Evolutionary conservation across 768 basidiomycete genomes (phyloP), one percentile per base, ranked within the genome.

Genomic region (Russula compacta): DNA sequence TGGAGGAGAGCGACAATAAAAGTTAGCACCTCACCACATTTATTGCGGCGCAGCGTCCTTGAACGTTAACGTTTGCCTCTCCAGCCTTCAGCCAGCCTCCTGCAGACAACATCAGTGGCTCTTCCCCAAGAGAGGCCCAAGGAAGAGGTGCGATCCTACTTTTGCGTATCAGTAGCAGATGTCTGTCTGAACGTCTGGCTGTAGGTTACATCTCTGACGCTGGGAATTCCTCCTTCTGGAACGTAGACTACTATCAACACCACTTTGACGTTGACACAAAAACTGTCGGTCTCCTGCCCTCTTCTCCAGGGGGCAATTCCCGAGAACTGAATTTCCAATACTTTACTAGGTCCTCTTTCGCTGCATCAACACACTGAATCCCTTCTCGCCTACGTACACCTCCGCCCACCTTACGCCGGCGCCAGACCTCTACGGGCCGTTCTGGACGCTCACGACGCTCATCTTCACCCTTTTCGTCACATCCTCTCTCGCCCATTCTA

Each of bases 361-460:
- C 61, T 92, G 89, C 68, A 86, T 87, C 71, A 80, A 80, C 15
- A 91, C 90, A 0, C 75, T 92, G 56, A 81, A 88, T n/a, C 89
- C 89, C n/a, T 79, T 79, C 33, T 80, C 84, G 35, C 74, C 82
- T 4, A 79, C 81, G 46, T 91, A 83, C 69, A 78, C 83, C 53
- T 76, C 83, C 5, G 79, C 80, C 12, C 82, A 86, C 61, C 78
- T 86, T 38, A 80, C 78, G 56, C 87, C 87, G 46, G 78, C 85
- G 44, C 71, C 78, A 15, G 89, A 91, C 70, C 81, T 91, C 43
- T 88, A 90, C 70, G 95, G 95, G 0, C 94, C 95, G 1, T 98
- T 99, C 77, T 99, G 95, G 95, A 92, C 95, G 0, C 81, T 97
- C 40, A 95, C 94, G 1, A 98, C 95, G 0, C 83, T 99, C 64